A percentile compares a stretch with the other conserved stretches of the same genome.
Conservation (phyloP, 345 rosid genomes). For the Angophora floribunda region DNA sequence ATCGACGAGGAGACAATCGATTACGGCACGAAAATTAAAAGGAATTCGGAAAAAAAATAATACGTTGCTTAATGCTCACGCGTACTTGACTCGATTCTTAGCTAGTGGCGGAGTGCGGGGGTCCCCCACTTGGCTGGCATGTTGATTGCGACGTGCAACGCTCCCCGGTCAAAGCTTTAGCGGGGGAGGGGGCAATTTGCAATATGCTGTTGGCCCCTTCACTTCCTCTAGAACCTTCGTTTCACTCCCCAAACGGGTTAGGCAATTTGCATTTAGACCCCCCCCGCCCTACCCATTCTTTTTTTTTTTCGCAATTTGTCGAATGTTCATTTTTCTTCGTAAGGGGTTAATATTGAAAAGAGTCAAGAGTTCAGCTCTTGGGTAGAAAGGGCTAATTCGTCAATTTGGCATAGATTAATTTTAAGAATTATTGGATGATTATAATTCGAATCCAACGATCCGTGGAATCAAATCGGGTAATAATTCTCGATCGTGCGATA, state of each 20-base stretch:
- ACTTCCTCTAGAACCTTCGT: background rate
- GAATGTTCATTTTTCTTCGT: too few species aligned
- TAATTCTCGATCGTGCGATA: background rate
- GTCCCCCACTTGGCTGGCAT: background rate
- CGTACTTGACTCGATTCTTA: background rate
- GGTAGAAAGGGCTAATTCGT: too few species aligned
- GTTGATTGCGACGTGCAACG: background rate
- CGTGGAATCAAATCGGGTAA: background rate
- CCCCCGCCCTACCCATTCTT: too few species aligned
- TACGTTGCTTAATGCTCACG: background rate
- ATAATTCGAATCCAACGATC: background rate
- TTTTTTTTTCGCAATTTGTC: too few species aligned
- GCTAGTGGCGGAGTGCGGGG: background rate
- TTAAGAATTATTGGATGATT: background rate
- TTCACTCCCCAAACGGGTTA: background rate
- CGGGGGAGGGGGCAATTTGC: background rate
- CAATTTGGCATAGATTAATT: too few species aligned
- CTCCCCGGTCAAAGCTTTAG: background rate
- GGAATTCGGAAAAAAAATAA: background rate
- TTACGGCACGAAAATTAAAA: background rate
- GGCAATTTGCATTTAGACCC: background rate
- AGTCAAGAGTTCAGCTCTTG: background rate
- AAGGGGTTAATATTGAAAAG: background rate
- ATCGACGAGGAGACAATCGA: background rate
- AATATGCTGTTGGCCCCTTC: background rate